Percentiles rank a stretch among this genome's conserved stretches.
phyloP scores from a whole-genome alignment of 306 rosid genomes.

The cucumber (Cucumis sativus) region Cucumber_9930_V3 NC_026657.2:37466001-37466500 shows the following conservation, averaged over 20 bases:
- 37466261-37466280: neutral
- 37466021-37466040: neutral
- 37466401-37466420: too few relatives aligned
- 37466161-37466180: neutral
- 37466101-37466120: neutral
- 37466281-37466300: too few relatives aligned
- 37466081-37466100: neutral
- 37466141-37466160: neutral
- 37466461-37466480: too few relatives aligned
- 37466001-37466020: neutral
- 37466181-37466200: neutral
- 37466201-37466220: too few relatives aligned
- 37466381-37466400: too few relatives aligned
- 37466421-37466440: too few relatives aligned
- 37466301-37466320: neutral
- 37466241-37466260: too few relatives aligned
- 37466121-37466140: neutral
- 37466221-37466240: too few relatives aligned
- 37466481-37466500: too few relatives aligned
- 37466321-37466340: too few relatives aligned
- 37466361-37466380: neutral
- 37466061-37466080: neutral
- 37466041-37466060: neutral
- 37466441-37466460: too few relatives aligned
- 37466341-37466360: too few relatives aligned